A percentile compares a stretch with the other conserved stretches of the same genome.
phyloP scores from a whole-genome alignment of 75 land plant genomes.

The Pinus albicaulis region DNA sequence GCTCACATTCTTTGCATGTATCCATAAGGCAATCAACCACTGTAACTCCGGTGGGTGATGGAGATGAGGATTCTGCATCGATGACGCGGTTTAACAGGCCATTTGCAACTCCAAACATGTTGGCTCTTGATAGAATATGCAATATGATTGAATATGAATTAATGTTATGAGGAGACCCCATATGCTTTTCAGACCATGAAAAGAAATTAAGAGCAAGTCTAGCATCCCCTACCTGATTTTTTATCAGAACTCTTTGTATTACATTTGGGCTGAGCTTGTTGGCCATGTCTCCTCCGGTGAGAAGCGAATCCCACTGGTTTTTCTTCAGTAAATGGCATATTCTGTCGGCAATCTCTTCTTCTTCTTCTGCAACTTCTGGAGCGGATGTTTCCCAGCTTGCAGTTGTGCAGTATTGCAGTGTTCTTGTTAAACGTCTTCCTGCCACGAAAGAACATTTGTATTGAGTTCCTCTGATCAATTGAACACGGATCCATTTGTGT shows the following conservation, averaged over 20 bases:
- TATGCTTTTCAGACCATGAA: slow-evolving; percentile 24
- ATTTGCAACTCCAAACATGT: slow-evolving; percentile 15
- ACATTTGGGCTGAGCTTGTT: slow-evolving; percentile 17
- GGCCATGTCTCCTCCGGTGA: slow-evolving; percentile 5
- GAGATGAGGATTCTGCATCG: not conserved
- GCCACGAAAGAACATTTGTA: too few relatives aligned
- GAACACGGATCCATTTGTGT: too few relatives aligned
- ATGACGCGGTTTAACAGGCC: slow-evolving; percentile 24
- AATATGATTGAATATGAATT: slow-evolving; percentile 23
- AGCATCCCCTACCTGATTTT: slow-evolving; percentile 10
- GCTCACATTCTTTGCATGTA: not conserved
- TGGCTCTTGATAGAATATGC: slow-evolving; percentile 18
- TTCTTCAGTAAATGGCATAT: slow-evolving; percentile 9
- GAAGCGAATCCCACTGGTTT: slow-evolving; percentile 1
- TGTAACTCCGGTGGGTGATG: not conserved
- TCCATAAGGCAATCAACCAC: slow-evolving; percentile 15
- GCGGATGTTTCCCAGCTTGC: not conserved
- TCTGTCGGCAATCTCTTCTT: not conserved
- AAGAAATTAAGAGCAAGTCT: slow-evolving; percentile 31
- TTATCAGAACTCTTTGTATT: slow-evolving; percentile 16
- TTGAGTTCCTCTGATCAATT: too few relatives aligned
- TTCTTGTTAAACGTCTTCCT: too few relatives aligned
- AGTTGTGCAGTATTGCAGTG: too few relatives aligned
- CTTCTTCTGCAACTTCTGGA: not conserved
- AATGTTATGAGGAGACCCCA: slow-evolving; percentile 13